These are phyloP conservation scores for Periconia sp. DNA, from an alignment of 2,329 filamentous ascomycete species.

Conservation along the genomic window DNA sequence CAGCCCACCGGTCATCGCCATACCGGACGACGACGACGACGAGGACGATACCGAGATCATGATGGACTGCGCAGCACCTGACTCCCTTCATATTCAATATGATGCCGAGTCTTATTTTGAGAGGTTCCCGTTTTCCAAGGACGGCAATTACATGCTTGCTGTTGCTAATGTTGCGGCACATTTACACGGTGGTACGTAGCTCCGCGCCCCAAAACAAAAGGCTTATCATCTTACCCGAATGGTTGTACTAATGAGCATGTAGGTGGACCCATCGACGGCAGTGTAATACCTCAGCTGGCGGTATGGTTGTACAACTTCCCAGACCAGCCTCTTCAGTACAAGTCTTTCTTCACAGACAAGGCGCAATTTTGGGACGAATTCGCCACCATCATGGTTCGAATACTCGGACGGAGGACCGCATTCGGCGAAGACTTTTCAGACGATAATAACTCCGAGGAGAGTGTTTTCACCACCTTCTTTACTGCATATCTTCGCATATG, in stretches of 20 bases:
- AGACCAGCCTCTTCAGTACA: constrained; percentile 18
- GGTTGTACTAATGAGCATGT: constrained; percentile 16
- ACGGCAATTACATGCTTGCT: constrained; percentile 19
- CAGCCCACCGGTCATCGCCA: constrained; percentile 42
- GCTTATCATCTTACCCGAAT: not conserved
- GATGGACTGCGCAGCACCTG: constrained; percentile 14
- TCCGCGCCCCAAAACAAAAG: not conserved
- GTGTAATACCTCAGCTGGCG: constrained; percentile 25
- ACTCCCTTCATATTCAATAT: constrained; percentile 18
- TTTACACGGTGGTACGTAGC: constrained; percentile 26
- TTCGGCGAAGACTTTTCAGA: constrained; percentile 31
- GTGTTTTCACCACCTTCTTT: constrained; percentile 30
- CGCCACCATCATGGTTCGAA: constrained; percentile 25
- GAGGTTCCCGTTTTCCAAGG: constrained; percentile 31
- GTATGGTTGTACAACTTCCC: constrained; percentile 34
- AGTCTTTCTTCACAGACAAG: constrained; percentile 30
- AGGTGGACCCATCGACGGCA: constrained; percentile 22
- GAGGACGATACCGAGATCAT: constrained; percentile 34
- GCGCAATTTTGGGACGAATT: constrained; percentile 40
- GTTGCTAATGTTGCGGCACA: constrained; percentile 26
- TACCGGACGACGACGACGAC: constrained; percentile 35
- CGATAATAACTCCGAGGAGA: constrained; percentile 21
- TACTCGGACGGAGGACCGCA: constrained; percentile 29
- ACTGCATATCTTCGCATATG: constrained; percentile 30
- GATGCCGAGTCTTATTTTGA: constrained; percentile 33